Conservation (phyloP, 192 early-diverging fungal genomes). For the Coemansia sp. region DNA sequence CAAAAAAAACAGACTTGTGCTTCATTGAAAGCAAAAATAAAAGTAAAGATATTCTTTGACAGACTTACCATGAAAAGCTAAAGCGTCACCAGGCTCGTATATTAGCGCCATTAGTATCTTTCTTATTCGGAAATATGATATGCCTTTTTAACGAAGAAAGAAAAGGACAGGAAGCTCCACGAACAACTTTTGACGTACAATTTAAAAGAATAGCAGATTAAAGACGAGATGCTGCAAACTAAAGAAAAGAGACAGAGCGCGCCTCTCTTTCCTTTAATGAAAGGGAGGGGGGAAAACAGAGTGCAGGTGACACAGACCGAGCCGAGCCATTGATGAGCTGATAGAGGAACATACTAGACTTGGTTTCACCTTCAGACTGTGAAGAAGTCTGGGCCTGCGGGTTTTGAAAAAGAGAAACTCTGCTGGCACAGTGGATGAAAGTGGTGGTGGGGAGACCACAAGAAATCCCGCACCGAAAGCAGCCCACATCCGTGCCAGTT, state of each 20-base stretch:
- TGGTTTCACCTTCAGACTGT: too few species aligned
- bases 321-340: background rate
- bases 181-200: background rate
- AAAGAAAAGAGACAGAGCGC: background rate
- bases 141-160: background rate
- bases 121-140: background rate
- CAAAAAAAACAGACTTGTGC: too few species aligned
- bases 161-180: background rate
- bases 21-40: too few species aligned
- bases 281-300: background rate
- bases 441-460: too few species aligned
- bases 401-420: too few species aligned
- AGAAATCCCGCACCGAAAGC: too few species aligned
- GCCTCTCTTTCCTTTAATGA: too few species aligned
- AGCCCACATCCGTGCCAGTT: too few species aligned
- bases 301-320: background rate
- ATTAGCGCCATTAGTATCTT: slow-evolving; percentile 56
- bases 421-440: too few species aligned
- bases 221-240: background rate
- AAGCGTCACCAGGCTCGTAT: slow-evolving; percentile 58
- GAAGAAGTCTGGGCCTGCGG: too few species aligned
- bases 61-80: slow-evolving; percentile 62
- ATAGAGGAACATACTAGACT: too few species aligned
- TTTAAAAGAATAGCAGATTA: background rate
- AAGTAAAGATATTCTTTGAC: background rate